phyloP scores from a whole-genome alignment of 2,329 filamentous ascomycete species.

The Sporothrix brunneoviolacea region DNA sequence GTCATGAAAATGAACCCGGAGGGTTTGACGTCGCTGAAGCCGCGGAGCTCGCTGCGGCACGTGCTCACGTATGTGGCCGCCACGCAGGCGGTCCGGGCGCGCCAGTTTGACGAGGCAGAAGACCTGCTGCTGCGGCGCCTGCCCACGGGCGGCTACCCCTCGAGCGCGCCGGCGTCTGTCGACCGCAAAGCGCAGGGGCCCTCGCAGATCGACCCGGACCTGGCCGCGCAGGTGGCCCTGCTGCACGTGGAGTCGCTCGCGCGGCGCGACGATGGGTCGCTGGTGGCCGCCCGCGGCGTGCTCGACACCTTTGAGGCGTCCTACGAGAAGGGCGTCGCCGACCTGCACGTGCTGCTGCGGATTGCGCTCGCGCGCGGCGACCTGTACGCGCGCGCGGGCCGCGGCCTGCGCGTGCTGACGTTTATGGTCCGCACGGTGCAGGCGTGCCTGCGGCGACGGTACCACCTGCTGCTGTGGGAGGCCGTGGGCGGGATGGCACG shows the following conservation, averaged over 20 bases:
- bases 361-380: constrained; percentile 67
- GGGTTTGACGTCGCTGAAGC: constrained; percentile 14
- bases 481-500: constrained; percentile 60
- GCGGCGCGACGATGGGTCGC: constrained; percentile 24
- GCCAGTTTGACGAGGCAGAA: constrained; percentile 14
- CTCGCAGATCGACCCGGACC: constrained; percentile 46
- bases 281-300: constrained; percentile 35
- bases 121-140: constrained; percentile 15
- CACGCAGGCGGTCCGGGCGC: constrained; percentile 12
- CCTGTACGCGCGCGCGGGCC: constrained; percentile 60
- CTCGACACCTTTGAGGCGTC: constrained; percentile 16
- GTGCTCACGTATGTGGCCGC: constrained; percentile 14
- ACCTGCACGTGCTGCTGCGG: constrained; percentile 52
- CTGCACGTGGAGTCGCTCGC: constrained; percentile 47
- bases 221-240: constrained; percentile 44
- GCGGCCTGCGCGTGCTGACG: constrained; percentile 69
- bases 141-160: constrained; percentile 14
- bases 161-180: neutral
- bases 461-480: constrained; percentile 67
- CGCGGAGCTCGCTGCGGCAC: constrained; percentile 12
- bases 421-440: constrained; percentile 68
- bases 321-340: constrained; percentile 23
- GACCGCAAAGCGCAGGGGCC: constrained; percentile 11
- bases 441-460: constrained; percentile 61
- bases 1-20: constrained; percentile 28